Percentiles rank a stretch among this genome's conserved stretches.
Conservation (phyloP, 345 rosid species). For the Syzygium aromaticum region DNA sequence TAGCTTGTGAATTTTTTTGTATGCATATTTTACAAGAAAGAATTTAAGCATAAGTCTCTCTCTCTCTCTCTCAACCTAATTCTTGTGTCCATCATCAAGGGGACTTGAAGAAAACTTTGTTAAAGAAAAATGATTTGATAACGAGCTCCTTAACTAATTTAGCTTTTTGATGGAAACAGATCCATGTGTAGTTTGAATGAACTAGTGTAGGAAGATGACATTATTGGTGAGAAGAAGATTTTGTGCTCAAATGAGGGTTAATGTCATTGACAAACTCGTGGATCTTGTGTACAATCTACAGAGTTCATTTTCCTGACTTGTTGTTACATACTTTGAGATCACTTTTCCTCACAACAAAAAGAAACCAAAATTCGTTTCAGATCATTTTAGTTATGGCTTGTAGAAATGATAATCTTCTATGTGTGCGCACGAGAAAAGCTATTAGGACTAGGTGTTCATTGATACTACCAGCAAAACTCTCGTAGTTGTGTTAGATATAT, state of each 20-base stretch:
- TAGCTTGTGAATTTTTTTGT: background rate
- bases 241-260: background rate
- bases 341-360: background rate
- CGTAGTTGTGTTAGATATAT: background rate
- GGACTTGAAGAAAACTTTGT: background rate
- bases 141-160: background rate
- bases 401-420: background rate
- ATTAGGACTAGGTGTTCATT: background rate
- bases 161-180: too few species aligned
- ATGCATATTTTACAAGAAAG: background rate
- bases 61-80: too few species aligned
- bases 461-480: background rate
- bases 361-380: background rate
- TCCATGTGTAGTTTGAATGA: background rate
- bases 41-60: too few species aligned
- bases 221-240: background rate
- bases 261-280: background rate
- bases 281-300: background rate
- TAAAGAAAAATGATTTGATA: background rate
- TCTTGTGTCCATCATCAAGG: too few species aligned
- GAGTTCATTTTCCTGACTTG: background rate
- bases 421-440: background rate
- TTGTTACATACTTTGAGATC: background rate
- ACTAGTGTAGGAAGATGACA: background rate
- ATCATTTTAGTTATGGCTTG: background rate